Evolutionary conservation across 108 stramenopile genomes (phyloP), one percentile per base, ranked within the genome.

Genomic region (Mediolabrus comicus): DNA sequence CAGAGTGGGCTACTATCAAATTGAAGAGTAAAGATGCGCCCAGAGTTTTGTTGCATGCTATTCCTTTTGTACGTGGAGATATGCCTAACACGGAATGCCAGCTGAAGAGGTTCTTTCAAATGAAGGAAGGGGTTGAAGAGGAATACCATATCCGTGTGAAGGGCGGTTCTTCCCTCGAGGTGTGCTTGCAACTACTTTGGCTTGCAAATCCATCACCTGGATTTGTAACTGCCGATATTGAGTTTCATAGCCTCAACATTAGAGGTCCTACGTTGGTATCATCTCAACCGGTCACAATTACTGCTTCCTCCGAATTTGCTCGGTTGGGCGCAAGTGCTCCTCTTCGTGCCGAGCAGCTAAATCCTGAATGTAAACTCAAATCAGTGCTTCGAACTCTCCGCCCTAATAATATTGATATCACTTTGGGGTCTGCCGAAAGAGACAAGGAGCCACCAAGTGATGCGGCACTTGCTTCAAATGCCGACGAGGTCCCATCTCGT

Each of bases 141-240:
- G 68, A 75, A 30, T 69, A 60, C 28, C 41, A 67, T 29, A 30
- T 75, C 38, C 67, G 67, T 29, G 67, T 62, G n/a, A 69, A 62
- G 52, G 75, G 75, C 31, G 75, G 69, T 3, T 70, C 75, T 11
- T 65, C 80, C 8, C 53, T 81, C 1, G 80, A 81, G 80, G 24
- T 81, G 12, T 81, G 80, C 43, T 22, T 81, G 43, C 74, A 75
- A 22, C 65, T 77, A 52, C 53, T 62, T 0, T 81, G 80, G 80
- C 56, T 81, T 17, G 33, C 75, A 14, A 77, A 81, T 58, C 75
- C 80, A 14, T 56, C 63, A 16, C 58, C 72, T 12, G 67, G 32
- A 27, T 54, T 31, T 29, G 57, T 79, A 11, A 61, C 59, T 14
- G 60, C 59, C 4, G 60, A 68, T 7, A 43, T 81, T 4, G 80